Conservation (phyloP, 192 early-diverging fungal genomes). For the Paraglomus brasilianum region DNA sequence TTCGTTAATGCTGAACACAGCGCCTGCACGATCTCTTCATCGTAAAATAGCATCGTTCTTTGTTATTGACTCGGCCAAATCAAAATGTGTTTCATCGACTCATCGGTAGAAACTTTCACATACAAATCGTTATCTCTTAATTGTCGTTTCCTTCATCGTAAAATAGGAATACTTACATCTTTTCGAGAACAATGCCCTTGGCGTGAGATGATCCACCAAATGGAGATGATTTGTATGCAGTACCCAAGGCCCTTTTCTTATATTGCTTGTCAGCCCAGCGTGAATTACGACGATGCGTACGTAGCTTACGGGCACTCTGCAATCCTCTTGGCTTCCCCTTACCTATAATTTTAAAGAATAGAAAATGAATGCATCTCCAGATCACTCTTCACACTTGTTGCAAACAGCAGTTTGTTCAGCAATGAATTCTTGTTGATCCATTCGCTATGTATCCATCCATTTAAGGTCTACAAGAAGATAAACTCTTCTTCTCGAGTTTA, state of each 20-base stretch:
- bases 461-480: too few relatives aligned
- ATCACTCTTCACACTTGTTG: too few relatives aligned
- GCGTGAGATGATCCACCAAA: constrained; percentile 99
- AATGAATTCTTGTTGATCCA: too few relatives aligned
- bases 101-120: neutral
- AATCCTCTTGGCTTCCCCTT: constrained; percentile 96
- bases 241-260: constrained; percentile 98
- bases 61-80: too few relatives aligned
- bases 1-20: neutral
- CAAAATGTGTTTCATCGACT: neutral
- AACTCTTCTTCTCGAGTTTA: too few relatives aligned
- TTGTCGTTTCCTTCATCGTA: neutral
- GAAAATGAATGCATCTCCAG: too few relatives aligned
- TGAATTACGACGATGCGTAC: constrained; percentile 96
- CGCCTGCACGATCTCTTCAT: neutral
- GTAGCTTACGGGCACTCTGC: constrained; percentile 97
- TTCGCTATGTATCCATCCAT: too few relatives aligned
- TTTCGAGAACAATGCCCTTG: constrained; percentile 99
- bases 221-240: constrained; percentile 96
- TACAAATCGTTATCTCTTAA: neutral
- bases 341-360: too few relatives aligned
- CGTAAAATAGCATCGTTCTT: neutral
- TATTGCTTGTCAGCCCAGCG: constrained; percentile 99
- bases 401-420: too few relatives aligned
- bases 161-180: constrained; percentile 72